These are phyloP conservation scores for Hymenochaete sp. DNA, from an alignment of 1,284 basidiomycete genomes.

Conservation along the genomic window DNA sequence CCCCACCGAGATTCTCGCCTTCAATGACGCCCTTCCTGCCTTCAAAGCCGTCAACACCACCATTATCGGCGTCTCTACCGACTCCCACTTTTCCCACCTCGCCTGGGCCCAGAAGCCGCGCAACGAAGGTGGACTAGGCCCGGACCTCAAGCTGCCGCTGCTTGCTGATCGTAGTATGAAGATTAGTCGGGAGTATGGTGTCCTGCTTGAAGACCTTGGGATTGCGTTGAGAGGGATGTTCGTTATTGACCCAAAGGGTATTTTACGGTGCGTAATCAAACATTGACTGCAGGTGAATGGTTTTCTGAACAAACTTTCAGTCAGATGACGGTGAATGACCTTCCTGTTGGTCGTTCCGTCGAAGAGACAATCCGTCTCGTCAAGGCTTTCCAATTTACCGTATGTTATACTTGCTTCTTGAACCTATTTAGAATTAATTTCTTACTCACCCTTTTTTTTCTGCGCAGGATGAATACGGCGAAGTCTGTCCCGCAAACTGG, in stretches of 20 bases:
- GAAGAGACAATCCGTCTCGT: slow-evolving; percentile 84
- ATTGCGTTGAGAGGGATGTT: slow-evolving; percentile 82
- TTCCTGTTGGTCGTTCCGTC: slow-evolving; percentile 85
- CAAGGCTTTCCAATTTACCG: slow-evolving; percentile 86
- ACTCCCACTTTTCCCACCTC: slow-evolving; percentile 82
- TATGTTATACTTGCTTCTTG: slow-evolving; percentile 30
- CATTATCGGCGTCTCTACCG: slow-evolving; percentile 80
- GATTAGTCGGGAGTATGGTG: slow-evolving; percentile 72
- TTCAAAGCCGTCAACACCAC: slow-evolving; percentile 68
- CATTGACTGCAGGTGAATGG: background rate
- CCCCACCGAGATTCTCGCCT: slow-evolving; percentile 88
- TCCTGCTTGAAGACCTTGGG: slow-evolving; percentile 79
- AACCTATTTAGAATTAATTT: slow-evolving; percentile 1
- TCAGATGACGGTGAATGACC: slow-evolving; percentile 82
- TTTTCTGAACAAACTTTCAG: slow-evolving; percentile 26
- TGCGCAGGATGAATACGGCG: slow-evolving; percentile 70
- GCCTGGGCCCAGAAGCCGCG: slow-evolving; percentile 78
- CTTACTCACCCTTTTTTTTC: background rate
- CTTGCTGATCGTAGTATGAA: slow-evolving; percentile 64
- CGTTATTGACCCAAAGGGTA: slow-evolving; percentile 84
- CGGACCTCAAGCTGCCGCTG: slow-evolving; percentile 73
- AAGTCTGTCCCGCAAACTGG: slow-evolving; percentile 90
- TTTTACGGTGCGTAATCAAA: slow-evolving; percentile 43
- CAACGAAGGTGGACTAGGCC: slow-evolving; percentile 80
- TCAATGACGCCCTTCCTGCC: slow-evolving; percentile 73